Base-by-base conservation (phyloP, 2,329 filamentous ascomycete species). In the Hypoxylon sp. region DNA sequence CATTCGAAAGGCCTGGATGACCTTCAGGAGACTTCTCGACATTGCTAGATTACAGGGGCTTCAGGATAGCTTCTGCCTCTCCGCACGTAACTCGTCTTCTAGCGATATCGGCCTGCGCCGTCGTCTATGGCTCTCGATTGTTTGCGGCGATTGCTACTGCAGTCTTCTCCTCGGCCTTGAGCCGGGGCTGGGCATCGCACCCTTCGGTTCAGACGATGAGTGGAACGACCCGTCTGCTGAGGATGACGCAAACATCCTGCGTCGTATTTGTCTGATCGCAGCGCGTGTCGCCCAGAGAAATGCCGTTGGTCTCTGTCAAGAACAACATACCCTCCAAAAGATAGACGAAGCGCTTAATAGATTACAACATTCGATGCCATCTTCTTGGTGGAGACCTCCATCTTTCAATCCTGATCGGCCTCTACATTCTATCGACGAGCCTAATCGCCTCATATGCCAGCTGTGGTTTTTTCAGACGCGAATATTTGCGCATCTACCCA, bases 101-200 rank as follows among this genome's bases (percentile, higher is more conserved):
- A 48, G 42, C 31, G 42, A 62, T 8, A 33, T 31, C 13, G 59
- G 51, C 11, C 59, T 62, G n/a, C 59, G 14, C 31, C 59, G 59
- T 5, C 59, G 59, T 5, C 42, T 62, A 5, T 62, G 59, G 59
- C 59, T 62, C n/a, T 62, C 59, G 22, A 48, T 42, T 1, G 42
- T 55, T 14, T 55, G 51, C n/a, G 59, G 59, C n/a, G 51, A 62
- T 17, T 62, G 59, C n/a, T 62, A 62, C 42, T 62, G 59, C 14
- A 62, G 59, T 50, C 59, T 62, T 42, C 59, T 62, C 22, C 51
- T 62, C 4, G 59, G 59, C 5, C 59, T 62, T 31, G 59, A 62
- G 42, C 59, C 59, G 33, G 59, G 39, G 29, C 51, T 55, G 42
- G 59, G 59, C 46, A 48, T 50, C 35, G 33, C 51, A 31, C 59